phyloP scores from a whole-genome alignment of 1,139 yeast species.

The Hyphopichia wangnamkhiaoensis region DNA sequence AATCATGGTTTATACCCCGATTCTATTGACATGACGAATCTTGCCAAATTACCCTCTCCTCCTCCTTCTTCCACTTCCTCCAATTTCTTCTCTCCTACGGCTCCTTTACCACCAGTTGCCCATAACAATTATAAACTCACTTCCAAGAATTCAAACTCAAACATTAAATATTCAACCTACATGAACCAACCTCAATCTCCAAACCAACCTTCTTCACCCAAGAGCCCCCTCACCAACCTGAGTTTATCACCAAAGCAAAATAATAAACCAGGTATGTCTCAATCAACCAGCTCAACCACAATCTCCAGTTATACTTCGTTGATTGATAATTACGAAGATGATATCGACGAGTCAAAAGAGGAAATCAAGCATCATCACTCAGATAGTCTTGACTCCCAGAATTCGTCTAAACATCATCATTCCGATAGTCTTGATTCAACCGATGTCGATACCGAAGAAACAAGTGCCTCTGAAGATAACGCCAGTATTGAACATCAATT shows the following conservation, averaged over 20 bases:
- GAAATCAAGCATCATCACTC: background rate
- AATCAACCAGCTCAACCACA: constrained; percentile 15
- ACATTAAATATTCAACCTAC: constrained; percentile 15
- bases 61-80: background rate
- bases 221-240: background rate
- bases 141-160: constrained; percentile 1
- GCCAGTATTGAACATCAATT: background rate
- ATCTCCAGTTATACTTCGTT: constrained; percentile 25
- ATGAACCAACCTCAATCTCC: constrained; percentile 10
- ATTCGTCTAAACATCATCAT: no score
- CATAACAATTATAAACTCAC: constrained; percentile 2
- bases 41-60: constrained; percentile 9
- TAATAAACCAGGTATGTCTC: background rate
- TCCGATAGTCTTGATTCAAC: background rate
- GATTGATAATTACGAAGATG: constrained; percentile 22
- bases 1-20: constrained; percentile 21
- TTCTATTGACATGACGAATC: constrained; percentile 25
- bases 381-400: no score
- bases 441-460: constrained; percentile 1
- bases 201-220: background rate
- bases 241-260: background rate
- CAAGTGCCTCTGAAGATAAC: background rate
- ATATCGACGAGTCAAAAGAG: background rate
- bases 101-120: constrained; percentile 26
- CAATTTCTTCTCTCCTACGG: constrained; percentile 25